phyloP scores from a whole-genome alignment of 441 rosid genomes.

The Manihot esculenta region DNA sequence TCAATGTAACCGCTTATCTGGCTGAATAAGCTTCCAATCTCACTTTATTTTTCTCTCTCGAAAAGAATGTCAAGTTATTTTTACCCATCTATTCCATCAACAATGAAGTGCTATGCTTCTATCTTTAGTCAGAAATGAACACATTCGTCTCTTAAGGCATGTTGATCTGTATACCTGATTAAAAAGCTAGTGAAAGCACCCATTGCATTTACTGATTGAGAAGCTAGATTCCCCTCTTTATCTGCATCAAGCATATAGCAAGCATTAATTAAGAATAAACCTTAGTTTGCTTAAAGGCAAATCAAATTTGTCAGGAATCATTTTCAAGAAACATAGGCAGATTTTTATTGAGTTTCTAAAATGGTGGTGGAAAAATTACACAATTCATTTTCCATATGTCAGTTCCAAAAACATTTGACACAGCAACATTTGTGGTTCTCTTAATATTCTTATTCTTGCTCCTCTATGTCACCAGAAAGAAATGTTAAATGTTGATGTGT shows the following conservation, averaged over 20 bases:
- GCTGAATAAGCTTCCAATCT: too few relatives aligned
- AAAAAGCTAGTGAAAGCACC: background rate
- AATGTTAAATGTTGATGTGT: background rate
- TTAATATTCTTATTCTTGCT: background rate
- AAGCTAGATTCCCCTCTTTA: conserved; percentile 29
- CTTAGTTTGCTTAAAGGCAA: conserved; percentile 3
- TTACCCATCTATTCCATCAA: background rate
- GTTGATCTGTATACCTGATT: conserved; percentile 11
- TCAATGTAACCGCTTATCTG: background rate
- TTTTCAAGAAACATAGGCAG: background rate
- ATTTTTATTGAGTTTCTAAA: background rate
- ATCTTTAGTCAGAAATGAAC: background rate
- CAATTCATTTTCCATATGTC: too few relatives aligned
- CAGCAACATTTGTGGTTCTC: background rate
- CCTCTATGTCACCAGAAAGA: background rate
- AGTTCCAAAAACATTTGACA: too few relatives aligned
- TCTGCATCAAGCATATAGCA: conserved; percentile 25
- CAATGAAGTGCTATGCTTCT: background rate
- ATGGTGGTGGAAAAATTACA: background rate
- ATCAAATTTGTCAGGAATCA: background rate
- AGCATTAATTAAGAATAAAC: conserved; percentile 1
- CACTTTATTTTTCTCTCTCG: background rate
- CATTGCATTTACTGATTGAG: conserved; percentile 23
- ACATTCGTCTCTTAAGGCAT: background rate
- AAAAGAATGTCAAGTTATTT: background rate